phyloP scores from a whole-genome alignment of 768 basidiomycete species.

The Clitopilus passeckerianus region DNA sequence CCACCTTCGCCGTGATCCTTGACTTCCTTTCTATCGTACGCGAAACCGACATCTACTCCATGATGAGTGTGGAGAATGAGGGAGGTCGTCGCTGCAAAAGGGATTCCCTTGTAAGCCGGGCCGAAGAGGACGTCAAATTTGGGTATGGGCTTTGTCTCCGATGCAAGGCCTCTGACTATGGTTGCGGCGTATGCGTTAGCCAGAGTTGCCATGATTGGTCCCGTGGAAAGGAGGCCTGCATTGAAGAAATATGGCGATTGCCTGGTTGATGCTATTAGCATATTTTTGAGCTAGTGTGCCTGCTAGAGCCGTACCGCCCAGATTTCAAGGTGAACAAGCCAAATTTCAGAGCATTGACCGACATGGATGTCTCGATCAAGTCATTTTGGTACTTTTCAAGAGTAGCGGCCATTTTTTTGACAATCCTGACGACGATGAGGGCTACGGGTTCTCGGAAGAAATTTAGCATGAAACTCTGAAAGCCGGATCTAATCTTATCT shows the following conservation, averaged over 20 bases:
- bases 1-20: constrained; percentile 98
- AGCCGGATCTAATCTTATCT: background rate
- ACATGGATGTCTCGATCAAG: constrained; percentile 65
- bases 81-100: constrained; percentile 82
- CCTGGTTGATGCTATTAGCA: constrained; percentile 27
- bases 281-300: background rate
- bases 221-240: constrained; percentile 82
- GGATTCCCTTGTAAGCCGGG: constrained; percentile 96
- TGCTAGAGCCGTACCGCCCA: constrained; percentile 61
- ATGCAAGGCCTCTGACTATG: constrained; percentile 49
- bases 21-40: constrained; percentile 92
- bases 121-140: constrained; percentile 86
- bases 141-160: constrained; percentile 25
- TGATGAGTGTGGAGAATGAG: constrained; percentile 68
- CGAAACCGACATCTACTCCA: constrained; percentile 64
- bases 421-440: background rate
- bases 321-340: constrained; percentile 93
- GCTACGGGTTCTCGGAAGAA: background rate
- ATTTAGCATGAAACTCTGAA: background rate
- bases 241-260: constrained; percentile 98
- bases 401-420: constrained; percentile 17
- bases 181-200: constrained; percentile 82
- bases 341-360: constrained; percentile 77
- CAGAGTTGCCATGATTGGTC: constrained; percentile 71
- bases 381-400: constrained; percentile 53